phyloP scores from a whole-genome alignment of 2,329 filamentous ascomycete genomes.

The Aureobasidium sp. region DNA sequence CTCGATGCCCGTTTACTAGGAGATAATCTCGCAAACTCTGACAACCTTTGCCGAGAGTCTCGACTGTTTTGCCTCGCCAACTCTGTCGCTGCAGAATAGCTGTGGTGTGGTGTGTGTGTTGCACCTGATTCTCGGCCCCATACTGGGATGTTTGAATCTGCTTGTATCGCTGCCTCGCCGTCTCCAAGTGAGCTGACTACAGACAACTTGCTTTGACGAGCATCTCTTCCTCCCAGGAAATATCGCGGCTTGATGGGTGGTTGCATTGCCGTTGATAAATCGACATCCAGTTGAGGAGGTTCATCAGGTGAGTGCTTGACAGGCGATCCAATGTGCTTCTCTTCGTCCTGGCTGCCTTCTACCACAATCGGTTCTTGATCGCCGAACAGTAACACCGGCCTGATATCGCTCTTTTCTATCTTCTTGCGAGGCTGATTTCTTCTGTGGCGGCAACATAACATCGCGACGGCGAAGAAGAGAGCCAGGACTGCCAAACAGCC shows the following conservation, averaged over 20 bases:
- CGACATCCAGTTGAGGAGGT: slow-evolving; percentile 34
- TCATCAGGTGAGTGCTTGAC: slow-evolving; percentile 23
- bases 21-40: slow-evolving; percentile 26
- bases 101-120: slow-evolving; percentile 35
- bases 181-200: slow-evolving; percentile 34
- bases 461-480: slow-evolving; percentile 21
- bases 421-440: slow-evolving; percentile 19
- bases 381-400: slow-evolving; percentile 30
- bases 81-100: slow-evolving; percentile 38
- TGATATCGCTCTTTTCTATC: slow-evolving; percentile 31
- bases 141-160: slow-evolving; percentile 33
- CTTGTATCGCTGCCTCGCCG: slow-evolving; percentile 32
- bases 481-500: slow-evolving; percentile 25
- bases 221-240: not conserved
- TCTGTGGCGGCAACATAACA: slow-evolving; percentile 24
- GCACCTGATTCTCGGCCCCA: slow-evolving; percentile 32
- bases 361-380: not conserved
- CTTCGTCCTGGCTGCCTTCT: slow-evolving; percentile 4
- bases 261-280: slow-evolving; percentile 24
- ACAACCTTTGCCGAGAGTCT: slow-evolving; percentile 22
- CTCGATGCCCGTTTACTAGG: slow-evolving; percentile 27
- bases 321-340: not conserved
- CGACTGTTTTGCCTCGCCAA: slow-evolving; percentile 23
- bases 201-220: slow-evolving; percentile 21
- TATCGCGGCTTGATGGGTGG: not conserved